Evolutionary conservation across 1,284 basidiomycete species (phyloP).

Genomic region (Albatrellus sp.): DNA sequence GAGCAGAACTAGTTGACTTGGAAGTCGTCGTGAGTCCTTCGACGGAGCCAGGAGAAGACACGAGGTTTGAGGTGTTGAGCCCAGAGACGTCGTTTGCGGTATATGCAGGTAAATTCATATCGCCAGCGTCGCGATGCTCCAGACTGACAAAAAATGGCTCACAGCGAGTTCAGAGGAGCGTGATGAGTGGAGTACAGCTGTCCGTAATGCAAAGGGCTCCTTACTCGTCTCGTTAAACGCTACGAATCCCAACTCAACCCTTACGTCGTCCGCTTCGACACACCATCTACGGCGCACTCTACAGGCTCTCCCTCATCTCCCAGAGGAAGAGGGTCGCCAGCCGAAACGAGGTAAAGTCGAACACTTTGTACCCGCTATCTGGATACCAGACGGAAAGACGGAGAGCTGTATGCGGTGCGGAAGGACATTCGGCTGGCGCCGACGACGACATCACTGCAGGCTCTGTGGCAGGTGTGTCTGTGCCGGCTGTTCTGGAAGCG

Average conservation of each 20-base stretch:
- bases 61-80: conserved; percentile 61
- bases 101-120: conserved; percentile 44
- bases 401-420: conserved; percentile 78
- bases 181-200: conserved; percentile 56
- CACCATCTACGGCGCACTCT: conserved; percentile 59
- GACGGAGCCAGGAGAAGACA: conserved; percentile 31
- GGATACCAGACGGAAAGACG: conserved; percentile 81
- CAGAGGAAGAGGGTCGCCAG: conserved; percentile 29
- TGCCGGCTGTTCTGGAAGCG: conserved; percentile 68
- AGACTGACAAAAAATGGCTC: conserved; percentile 3
- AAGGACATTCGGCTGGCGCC: conserved; percentile 66
- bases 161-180: conserved; percentile 45
- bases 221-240: conserved; percentile 54
- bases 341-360: conserved; percentile 54
- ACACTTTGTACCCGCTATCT: conserved; percentile 84
- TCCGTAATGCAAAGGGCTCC: conserved; percentile 63
- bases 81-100: conserved; percentile 70
- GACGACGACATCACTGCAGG: conserved; percentile 82
- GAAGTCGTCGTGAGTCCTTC: conserved; percentile 58
- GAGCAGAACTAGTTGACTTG: conserved; percentile 58
- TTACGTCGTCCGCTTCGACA: conserved; percentile 64
- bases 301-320: conserved; percentile 59
- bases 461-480: conserved; percentile 85
- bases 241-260: conserved; percentile 65
- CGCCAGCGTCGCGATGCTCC: neutral